A percentile compares a stretch with the other conserved stretches of the same genome.
phyloP scores from a whole-genome alignment of 2,329 filamentous ascomycete species.

The Aspergillus calidoustus region DNA sequence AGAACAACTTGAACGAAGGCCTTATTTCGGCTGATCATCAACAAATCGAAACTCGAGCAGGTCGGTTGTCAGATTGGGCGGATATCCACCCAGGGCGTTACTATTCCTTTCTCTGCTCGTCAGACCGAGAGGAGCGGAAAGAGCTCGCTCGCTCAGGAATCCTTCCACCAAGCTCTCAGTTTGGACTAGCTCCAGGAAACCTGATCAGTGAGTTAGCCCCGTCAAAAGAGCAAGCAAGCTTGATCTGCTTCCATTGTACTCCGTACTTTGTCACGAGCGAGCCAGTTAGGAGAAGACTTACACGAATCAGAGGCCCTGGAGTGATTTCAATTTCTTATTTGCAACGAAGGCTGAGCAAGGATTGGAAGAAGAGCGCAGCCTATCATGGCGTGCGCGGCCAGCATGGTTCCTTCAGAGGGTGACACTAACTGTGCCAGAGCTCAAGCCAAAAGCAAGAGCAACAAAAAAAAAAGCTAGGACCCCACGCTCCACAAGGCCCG shows the following conservation, averaged over 20 bases:
- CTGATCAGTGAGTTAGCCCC: conserved; percentile 17
- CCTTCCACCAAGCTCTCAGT: conserved; percentile 13
- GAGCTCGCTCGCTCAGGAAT: conserved; percentile 7
- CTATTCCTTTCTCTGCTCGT: conserved; percentile 4
- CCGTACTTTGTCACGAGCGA: conserved; percentile 31
- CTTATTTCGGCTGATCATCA: conserved; percentile 20
- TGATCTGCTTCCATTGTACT: conserved; percentile 29
- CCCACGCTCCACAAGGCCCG: conserved; percentile 30
- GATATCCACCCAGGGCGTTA: background rate
- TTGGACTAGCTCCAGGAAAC: conserved; percentile 3
- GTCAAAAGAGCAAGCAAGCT: conserved; percentile 16
- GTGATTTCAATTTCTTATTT: conserved; percentile 28
- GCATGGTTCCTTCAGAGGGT: conserved; percentile 21
- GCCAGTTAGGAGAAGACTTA: conserved; percentile 17
- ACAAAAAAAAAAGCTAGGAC: conserved; percentile 24
- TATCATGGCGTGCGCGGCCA: conserved; percentile 22
- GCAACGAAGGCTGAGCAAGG: conserved; percentile 18
- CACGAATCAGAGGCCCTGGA: conserved; percentile 21
- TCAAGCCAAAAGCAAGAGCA: background rate
- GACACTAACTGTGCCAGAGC: conserved; percentile 7
- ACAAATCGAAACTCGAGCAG: conserved; percentile 18
- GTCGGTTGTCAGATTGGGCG: conserved; percentile 14
- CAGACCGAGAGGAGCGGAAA: conserved; percentile 4
- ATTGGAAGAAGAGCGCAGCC: conserved; percentile 20
- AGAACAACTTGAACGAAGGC: conserved; percentile 9